Evolutionary conservation across 2,329 filamentous ascomycete species (phyloP).

Genomic region (Aspergillus tubingensis): DNA sequence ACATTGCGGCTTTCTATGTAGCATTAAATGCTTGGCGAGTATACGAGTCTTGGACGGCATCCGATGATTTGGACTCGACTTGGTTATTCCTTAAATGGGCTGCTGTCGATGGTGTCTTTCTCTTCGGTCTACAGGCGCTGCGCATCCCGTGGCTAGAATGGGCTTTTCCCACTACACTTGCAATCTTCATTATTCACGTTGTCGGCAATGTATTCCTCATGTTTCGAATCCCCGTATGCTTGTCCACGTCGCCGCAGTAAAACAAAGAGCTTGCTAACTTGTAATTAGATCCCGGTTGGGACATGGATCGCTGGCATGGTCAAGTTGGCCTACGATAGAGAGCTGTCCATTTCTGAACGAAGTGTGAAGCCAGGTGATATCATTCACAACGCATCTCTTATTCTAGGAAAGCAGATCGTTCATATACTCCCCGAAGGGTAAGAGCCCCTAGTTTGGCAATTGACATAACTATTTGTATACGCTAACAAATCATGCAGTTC

Average conservation of each 20-base stretch:
- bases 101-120: slow-evolving; percentile 77
- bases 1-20: slow-evolving; percentile 77
- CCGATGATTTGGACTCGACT: slow-evolving; percentile 83
- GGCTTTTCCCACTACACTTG: slow-evolving; percentile 71
- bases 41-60: slow-evolving; percentile 79
- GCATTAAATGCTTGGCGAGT: slow-evolving; percentile 77
- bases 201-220: slow-evolving; percentile 81
- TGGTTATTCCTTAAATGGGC: slow-evolving; percentile 94
- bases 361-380: slow-evolving; percentile 86
- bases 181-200: slow-evolving; percentile 71
- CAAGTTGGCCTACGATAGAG: slow-evolving; percentile 86
- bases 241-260: slow-evolving; percentile 7
- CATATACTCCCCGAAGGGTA: slow-evolving; percentile 94
- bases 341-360: slow-evolving; percentile 89
- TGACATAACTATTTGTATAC: background rate
- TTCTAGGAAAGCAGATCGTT: slow-evolving; percentile 94
- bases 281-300: slow-evolving; percentile 66
- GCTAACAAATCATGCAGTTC: slow-evolving; percentile 57
- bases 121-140: slow-evolving; percentile 83
- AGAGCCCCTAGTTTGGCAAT: slow-evolving; percentile 22
- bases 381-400: slow-evolving; percentile 87
- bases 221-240: slow-evolving; percentile 78
- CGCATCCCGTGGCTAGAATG: slow-evolving; percentile 97
- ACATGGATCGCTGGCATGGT: slow-evolving; percentile 71
- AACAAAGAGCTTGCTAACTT: slow-evolving; percentile 11